Evolutionary conservation across 2,329 filamentous ascomycete genomes (phyloP), one percentile per base, ranked within the genome.

Genomic region (Nothomitra cinnamomea): DNA sequence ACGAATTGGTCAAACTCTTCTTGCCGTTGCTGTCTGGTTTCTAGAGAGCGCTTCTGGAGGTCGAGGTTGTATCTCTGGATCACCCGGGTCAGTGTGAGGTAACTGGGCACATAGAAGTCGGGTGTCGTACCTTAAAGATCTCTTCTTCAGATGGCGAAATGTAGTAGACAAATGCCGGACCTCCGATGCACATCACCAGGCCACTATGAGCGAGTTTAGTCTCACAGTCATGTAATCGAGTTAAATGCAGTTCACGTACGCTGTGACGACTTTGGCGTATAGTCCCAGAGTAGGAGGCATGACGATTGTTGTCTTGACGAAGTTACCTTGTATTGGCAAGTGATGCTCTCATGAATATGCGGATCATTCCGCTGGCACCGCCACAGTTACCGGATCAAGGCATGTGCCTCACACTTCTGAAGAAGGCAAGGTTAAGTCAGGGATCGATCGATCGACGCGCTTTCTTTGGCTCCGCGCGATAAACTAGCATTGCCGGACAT

Each of bases 1-100:
- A 95, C 85, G 63, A 95, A 96, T 54, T 88, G 78, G 64, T 95
- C 85, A 61, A 95, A 95, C 56, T 95, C 88, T 67, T 89, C 77
- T 63, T 92, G 80, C 56, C 78, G 78, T 65, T 84, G 79, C 55
- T 83, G 75, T 17, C 87, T 78, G 55, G 82, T 78, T 67, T 89
- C 88, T n/a, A 94, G 71, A 57, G 85, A 88, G 63, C 85, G 79
- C 67, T 86, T 85, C 65, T 92, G 85, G n/a, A 98, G 77, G 35
- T 96, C 92, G 0, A 90, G 90, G 67, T 90, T 96, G 72, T 96
- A 96, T 68, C 77, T 80, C 71, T 87, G 58, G 28, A 43, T 40
- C 35, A n/a, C 17, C 8, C 7, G 19, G n/a, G 12, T 38, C 13
- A 36, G 10, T 51, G 5, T 2, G 13, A 19, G 22, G 47, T 5